A percentile compares a stretch with the other conserved stretches of the same genome.
These are phyloP conservation scores for Colletotrichum gigasporum DNA, from an alignment of 2,329 filamentous ascomycete genomes.

Conservation along the genomic window DNA sequence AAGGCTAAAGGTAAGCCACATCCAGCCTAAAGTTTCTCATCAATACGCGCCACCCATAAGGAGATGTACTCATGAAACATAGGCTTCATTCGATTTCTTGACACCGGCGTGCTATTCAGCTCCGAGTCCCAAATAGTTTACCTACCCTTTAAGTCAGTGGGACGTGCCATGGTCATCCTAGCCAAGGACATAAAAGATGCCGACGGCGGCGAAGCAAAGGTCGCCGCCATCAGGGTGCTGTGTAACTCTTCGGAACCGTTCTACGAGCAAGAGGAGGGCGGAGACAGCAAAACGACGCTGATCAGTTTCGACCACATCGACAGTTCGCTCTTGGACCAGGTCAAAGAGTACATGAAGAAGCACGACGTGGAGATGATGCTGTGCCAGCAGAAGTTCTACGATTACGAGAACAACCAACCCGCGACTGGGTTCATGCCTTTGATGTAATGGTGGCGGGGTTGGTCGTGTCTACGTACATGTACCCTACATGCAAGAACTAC, in stretches of 20 bases:
- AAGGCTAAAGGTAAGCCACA: background rate
- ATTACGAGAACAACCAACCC: background rate
- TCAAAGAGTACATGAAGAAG: background rate
- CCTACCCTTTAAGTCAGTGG: background rate
- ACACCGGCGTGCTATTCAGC: background rate
- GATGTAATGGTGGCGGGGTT: background rate
- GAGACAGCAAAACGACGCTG: background rate
- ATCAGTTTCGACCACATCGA: background rate
- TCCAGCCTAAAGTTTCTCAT: too few species aligned
- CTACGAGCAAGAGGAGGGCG: background rate
- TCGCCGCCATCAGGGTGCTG: background rate
- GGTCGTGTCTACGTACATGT: background rate
- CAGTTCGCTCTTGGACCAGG: background rate
- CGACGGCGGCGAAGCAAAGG: background rate
- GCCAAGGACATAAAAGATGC: background rate
- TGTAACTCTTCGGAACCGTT: background rate
- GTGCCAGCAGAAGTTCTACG: background rate
- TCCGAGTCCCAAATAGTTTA: background rate
- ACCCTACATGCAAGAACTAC: background rate
- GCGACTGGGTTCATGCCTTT: background rate
- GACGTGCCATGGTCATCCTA: background rate
- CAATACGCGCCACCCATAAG: too few species aligned
- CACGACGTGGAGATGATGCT: background rate
- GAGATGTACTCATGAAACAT: too few species aligned
- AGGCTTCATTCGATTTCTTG: background rate